Base-by-base conservation (phyloP, 768 basidiomycete species). In the Goffeauzyma gilvescens region DNA sequence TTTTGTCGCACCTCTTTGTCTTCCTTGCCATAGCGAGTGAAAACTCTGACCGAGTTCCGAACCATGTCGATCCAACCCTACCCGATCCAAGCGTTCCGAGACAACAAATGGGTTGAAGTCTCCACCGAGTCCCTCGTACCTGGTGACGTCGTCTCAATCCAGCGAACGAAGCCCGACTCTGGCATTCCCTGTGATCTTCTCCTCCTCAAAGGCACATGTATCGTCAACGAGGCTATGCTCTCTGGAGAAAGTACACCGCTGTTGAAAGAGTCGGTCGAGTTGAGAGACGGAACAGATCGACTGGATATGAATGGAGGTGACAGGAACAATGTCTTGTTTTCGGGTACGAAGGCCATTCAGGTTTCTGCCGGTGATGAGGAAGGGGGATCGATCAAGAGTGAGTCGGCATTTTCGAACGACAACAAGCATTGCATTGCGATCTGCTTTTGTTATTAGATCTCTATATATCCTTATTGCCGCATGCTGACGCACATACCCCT, bases 151-250 rank as follows among this genome's bases (percentile, higher is more conserved):
- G 77, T 95, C 31, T 75, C 74, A 8, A 68, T 96, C 66, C 60
- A 63, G 26, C 68, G 69, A 32, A 66, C 68, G 28, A 66, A 66
- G 51, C 69, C 74, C 12, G 93, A 96, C 62, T 86, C 86, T 0
- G 77, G 77, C 28, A 76, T 93, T 13, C 87, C 90, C 1, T 89
- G 86, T 8, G 90, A 98, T 57, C 74, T 98, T 27, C 73, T 98
- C 14, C 72, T 98, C n/a, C 64, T 95, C 10, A 75, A 78, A 44
- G 93, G 93, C 8, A 82, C 85, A 0, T 81, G 79, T 49, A 96
- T 98, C 54, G 89, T 96, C 50, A 98, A 98, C 62, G 93, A 98
- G 63, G 93, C 93, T 21, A 96, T 98, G 93, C 69, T 98, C 2
- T 93, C 87, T 1, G 93, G 93, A 38, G 93, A 98, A 67, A 93